phyloP scores from a whole-genome alignment of 2,329 filamentous ascomycete genomes.

The Colletotrichum destructivum region DNA sequence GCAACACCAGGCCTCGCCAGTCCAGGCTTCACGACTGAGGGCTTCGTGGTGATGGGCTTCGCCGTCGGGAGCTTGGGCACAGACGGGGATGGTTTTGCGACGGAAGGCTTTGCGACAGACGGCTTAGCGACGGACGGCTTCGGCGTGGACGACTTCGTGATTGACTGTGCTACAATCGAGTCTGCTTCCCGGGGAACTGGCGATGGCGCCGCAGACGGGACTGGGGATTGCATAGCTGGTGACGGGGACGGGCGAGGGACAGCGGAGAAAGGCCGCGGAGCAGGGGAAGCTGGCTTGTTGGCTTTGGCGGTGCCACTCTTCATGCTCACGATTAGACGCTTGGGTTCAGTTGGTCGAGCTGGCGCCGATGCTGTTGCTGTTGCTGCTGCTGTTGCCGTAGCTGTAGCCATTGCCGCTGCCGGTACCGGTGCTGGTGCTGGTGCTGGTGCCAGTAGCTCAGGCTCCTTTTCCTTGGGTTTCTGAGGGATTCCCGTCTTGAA shows the following conservation, averaged over 20 bases:
- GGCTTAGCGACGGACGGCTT: background rate
- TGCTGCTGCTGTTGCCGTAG: no score
- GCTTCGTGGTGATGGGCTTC: constrained; percentile 44
- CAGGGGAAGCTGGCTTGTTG: constrained; percentile 45
- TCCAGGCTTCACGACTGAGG: constrained; percentile 33
- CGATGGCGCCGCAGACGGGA: constrained; percentile 31
- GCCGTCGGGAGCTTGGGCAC: background rate
- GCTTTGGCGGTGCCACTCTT: constrained; percentile 57
- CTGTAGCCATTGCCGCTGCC: no score
- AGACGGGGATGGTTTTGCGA: background rate
- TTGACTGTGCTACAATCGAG: constrained; percentile 40
- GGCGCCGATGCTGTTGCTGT: constrained; percentile 12
- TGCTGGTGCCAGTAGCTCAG: constrained; percentile 22
- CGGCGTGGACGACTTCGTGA: constrained; percentile 20
- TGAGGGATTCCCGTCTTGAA: constrained; percentile 49
- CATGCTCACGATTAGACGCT: constrained; percentile 48
- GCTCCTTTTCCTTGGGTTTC: constrained; percentile 31
- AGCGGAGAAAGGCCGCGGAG: constrained; percentile 27
- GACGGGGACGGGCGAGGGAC: constrained; percentile 27
- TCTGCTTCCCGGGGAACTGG: constrained; percentile 35
- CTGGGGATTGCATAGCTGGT: constrained; percentile 20
- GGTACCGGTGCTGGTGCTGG: no score
- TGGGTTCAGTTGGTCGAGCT: constrained; percentile 45
- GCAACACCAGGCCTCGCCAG: constrained; percentile 9
- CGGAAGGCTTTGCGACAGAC: background rate